These are phyloP conservation scores for Potentilla sterilis DNA, from an alignment of 306 rosid species.

Conservation along the genomic window DNA sequence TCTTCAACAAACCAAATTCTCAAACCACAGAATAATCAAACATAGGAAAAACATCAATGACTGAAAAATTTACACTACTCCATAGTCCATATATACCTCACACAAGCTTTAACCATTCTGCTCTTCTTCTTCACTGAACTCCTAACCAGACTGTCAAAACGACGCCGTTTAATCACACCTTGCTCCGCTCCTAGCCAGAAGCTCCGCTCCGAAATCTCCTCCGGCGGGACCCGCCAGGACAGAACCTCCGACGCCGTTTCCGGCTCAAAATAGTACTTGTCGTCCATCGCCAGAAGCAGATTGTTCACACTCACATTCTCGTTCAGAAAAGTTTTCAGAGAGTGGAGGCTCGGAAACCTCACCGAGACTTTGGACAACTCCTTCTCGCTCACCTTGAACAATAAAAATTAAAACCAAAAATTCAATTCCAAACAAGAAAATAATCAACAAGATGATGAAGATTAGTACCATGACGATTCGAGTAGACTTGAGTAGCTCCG, in stretches of 20 bases:
- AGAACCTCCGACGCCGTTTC: constrained; percentile 50
- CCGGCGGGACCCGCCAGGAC: constrained; percentile 40
- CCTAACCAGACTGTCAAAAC: too few species aligned
- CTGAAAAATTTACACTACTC: too few species aligned
- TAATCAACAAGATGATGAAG: neutral
- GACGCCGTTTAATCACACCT: constrained; percentile 12
- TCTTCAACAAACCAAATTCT: neutral
- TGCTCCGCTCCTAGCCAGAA: constrained; percentile 48
- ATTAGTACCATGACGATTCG: constrained; percentile 65
- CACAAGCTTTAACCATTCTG: constrained; percentile 29
- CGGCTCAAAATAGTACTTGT: constrained; percentile 52
- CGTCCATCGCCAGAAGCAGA: constrained; percentile 56
- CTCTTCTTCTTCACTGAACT: neutral
- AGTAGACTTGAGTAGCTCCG: constrained; percentile 51
- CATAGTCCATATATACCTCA: neutral
- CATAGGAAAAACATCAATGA: neutral
- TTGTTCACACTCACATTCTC: constrained; percentile 12
- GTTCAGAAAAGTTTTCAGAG: constrained; percentile 56
- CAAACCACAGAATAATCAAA: neutral
- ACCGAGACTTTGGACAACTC: constrained; percentile 37
- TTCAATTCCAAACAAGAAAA: neutral
- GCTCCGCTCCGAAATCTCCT: constrained; percentile 45
- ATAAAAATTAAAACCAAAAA: neutral
- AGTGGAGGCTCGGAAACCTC: constrained; percentile 68
- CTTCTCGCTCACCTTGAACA: constrained; percentile 45